These are phyloP conservation scores for Lodderomyces orthopsilosis DNA, from an alignment of 1,139 yeast genomes.

Conservation along the genomic window DNA sequence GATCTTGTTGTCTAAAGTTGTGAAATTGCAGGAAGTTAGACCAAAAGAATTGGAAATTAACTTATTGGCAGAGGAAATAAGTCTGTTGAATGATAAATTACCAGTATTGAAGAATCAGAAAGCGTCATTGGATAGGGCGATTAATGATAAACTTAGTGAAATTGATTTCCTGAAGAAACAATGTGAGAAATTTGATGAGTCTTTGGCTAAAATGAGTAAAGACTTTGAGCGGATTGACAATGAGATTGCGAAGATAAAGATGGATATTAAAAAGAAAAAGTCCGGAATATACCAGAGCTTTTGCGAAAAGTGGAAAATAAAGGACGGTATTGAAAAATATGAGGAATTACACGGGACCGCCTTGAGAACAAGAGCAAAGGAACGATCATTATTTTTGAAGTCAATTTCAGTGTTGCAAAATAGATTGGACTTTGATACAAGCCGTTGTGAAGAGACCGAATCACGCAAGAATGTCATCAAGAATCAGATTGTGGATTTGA, in stretches of 20 bases:
- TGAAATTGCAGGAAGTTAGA: constrained; percentile 45
- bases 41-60: constrained; percentile 62
- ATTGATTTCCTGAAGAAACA: constrained; percentile 45
- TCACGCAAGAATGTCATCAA: constrained; percentile 41
- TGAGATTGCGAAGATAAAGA: constrained; percentile 22
- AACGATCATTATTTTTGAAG: constrained; percentile 57
- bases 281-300: constrained; percentile 49
- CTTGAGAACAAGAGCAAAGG: constrained; percentile 59
- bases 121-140: constrained; percentile 46
- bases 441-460: constrained; percentile 49
- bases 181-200: constrained; percentile 15
- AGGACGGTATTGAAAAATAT: constrained; percentile 57
- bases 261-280: constrained; percentile 39
- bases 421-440: constrained; percentile 63
- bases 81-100: constrained; percentile 51
- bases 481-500: constrained; percentile 31
- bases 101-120: constrained; percentile 53
- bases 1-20: constrained; percentile 52
- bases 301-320: constrained; percentile 52
- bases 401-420: constrained; percentile 62
- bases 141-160: constrained; percentile 57
- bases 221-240: constrained; percentile 29
- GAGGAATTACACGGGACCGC: constrained; percentile 66
- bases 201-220: constrained; percentile 19
- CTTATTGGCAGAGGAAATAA: constrained; percentile 52